Percentiles rank a stretch among this genome's conserved stretches.
Evolutionary conservation across 78 protist genomes (phyloP).

Genomic region (Goniomonas avonlea): DNA sequence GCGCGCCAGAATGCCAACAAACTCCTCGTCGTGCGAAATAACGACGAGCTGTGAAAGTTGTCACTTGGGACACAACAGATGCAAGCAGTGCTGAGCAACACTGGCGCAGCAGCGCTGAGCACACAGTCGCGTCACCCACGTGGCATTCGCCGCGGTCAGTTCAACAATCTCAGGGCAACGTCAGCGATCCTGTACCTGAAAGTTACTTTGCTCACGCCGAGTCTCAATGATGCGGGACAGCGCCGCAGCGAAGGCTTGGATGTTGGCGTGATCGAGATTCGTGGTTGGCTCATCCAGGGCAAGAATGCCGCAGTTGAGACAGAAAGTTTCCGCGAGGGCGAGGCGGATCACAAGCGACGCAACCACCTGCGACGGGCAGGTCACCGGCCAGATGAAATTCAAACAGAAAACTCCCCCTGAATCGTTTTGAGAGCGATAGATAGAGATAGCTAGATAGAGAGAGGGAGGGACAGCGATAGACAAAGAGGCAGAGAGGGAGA

Average conservation of each 20-base stretch:
- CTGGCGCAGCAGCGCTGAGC: too few relatives aligned
- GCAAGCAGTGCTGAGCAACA: background rate
- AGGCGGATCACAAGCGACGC: slow-evolving; percentile 95
- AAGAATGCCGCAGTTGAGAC: slow-evolving; percentile 92
- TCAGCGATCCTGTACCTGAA: too few relatives aligned
- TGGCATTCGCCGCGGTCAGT: too few relatives aligned
- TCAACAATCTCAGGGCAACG: too few relatives aligned
- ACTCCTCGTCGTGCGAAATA: slow-evolving; percentile 98
- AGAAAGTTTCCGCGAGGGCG: slow-evolving; percentile 96
- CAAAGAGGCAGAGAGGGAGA: too few relatives aligned
- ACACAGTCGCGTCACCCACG: too few relatives aligned
- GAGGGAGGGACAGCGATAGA: too few relatives aligned
- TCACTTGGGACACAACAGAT: background rate
- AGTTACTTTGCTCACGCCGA: slow-evolving; percentile 55
- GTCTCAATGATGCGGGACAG: slow-evolving; percentile 48
- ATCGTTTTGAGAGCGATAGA: too few relatives aligned
- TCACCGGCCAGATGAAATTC: too few relatives aligned
- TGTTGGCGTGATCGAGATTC: slow-evolving; percentile 88
- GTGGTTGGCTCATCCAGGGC: slow-evolving; percentile 99
- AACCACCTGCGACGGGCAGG: slow-evolving; percentile 51
- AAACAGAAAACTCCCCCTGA: too few relatives aligned
- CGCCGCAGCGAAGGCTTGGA: slow-evolving; percentile 46
- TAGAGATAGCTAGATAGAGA: too few relatives aligned
- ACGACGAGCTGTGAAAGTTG: slow-evolving; percentile 93
- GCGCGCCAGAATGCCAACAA: slow-evolving; percentile 58